phyloP scores from a whole-genome alignment of 139 green algal genomes.

The Tetradesmus obliquus region DNA sequence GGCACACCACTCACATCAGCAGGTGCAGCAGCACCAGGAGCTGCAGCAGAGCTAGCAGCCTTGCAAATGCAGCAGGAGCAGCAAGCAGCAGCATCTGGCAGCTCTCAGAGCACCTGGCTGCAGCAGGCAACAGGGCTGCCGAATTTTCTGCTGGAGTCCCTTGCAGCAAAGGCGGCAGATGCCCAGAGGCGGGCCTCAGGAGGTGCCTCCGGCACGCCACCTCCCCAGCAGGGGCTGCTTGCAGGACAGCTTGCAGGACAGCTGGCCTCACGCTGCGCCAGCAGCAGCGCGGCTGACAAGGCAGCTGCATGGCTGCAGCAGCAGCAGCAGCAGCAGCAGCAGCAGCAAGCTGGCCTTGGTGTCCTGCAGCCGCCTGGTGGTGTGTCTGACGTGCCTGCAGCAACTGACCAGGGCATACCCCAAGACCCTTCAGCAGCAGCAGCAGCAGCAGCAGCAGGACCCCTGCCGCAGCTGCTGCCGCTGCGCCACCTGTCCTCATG shows the following conservation, averaged over 20 bases:
- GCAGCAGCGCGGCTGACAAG: not conserved
- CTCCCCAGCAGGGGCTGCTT: not conserved
- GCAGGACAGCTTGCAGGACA: not conserved
- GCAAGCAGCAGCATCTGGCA: not conserved
- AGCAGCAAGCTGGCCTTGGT: no score
- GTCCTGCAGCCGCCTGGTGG: no score
- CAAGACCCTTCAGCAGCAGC: not conserved
- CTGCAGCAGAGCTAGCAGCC: not conserved
- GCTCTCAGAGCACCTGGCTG: not conserved
- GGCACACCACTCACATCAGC: not conserved
- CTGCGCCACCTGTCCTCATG: not conserved
- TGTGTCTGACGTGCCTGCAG: not conserved
- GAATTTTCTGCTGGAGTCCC: not conserved
- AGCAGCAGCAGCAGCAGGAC: not conserved
- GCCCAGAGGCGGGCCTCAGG: not conserved
- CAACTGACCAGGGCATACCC: not conserved
- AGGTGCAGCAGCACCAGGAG: not conserved
- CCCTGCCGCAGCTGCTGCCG: not conserved
- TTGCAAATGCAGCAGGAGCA: constrained; percentile 4
- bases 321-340: no score
- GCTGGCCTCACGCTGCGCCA: not conserved
- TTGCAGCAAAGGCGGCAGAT: not conserved
- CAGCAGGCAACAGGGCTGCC: not conserved
- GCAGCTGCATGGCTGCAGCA: not conserved
- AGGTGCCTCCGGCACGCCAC: not conserved